Conservation (phyloP, 768 basidiomycete species). For the Phaeotremella skinneri region DNA sequence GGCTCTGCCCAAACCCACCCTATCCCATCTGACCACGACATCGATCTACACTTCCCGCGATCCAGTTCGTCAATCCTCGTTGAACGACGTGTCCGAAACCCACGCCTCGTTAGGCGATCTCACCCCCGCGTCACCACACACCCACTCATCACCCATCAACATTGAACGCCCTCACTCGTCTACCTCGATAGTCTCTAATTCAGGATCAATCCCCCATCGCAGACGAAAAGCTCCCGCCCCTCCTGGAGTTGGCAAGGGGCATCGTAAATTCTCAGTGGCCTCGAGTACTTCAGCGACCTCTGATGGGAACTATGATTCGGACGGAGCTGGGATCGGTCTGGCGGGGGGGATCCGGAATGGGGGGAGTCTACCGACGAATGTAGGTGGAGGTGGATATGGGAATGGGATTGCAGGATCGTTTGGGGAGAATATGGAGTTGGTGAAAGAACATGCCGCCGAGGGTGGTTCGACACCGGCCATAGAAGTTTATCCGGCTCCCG, state of each 20-base stretch:
- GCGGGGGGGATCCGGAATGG: too few relatives aligned
- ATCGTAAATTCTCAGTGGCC: slow-evolving; percentile 14
- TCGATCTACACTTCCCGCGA: slow-evolving; percentile 46
- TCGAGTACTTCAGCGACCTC: slow-evolving; percentile 14
- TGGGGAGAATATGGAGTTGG: slow-evolving; percentile 5
- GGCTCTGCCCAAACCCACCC: slow-evolving; percentile 20
- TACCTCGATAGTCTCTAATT: background rate
- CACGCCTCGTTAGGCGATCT: slow-evolving; percentile 9
- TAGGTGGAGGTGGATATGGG: background rate
- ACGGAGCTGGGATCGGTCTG: slow-evolving; percentile 12
- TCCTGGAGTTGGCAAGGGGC: slow-evolving; percentile 11
- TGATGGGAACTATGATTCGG: background rate
- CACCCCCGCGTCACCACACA: slow-evolving; percentile 7
- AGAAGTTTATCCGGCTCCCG: slow-evolving; percentile 28
- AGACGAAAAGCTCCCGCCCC: slow-evolving; percentile 36
- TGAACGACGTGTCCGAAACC: slow-evolving; percentile 41
- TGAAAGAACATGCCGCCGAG: slow-evolving; percentile 25
- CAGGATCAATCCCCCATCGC: slow-evolving; percentile 16
- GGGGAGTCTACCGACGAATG: background rate
- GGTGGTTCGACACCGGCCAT: slow-evolving; percentile 39
- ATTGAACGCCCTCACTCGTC: slow-evolving; percentile 8
- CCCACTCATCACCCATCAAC: slow-evolving; percentile 13
- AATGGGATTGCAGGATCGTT: background rate
- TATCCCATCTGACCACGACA: slow-evolving; percentile 15
- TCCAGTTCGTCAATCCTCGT: slow-evolving; percentile 39